phyloP scores from a whole-genome alignment of 768 basidiomycete genomes.

The Termitomyces titanicus region DNA sequence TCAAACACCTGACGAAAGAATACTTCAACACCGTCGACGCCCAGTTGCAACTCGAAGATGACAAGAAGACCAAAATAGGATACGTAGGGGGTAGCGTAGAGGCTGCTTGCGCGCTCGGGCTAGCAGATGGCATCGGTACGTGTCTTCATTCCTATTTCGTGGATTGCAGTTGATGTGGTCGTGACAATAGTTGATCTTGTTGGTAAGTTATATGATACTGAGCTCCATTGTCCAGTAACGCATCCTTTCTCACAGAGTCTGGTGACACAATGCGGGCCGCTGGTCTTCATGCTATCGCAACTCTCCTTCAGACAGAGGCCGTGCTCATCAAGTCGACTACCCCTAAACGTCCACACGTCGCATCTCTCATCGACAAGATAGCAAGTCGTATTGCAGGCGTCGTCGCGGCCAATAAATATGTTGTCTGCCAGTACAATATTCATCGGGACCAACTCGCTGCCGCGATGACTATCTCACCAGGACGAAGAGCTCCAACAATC shows the following conservation, averaged over 20 bases:
- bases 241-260: constrained; percentile 58
- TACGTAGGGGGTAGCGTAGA: constrained; percentile 98
- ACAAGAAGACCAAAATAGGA: constrained; percentile 75
- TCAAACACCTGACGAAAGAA: constrained; percentile 79
- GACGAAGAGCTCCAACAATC: constrained; percentile 85
- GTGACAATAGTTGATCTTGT: constrained; percentile 81
- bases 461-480: constrained; percentile 79
- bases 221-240: not conserved
- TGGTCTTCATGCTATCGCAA: constrained; percentile 90
- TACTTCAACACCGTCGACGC: constrained; percentile 74
- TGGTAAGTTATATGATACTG: constrained; percentile 42
- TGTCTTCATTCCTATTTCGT: constrained; percentile 2
- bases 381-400: constrained; percentile 90
- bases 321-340: constrained; percentile 83
- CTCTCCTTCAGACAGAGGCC: constrained; percentile 79
- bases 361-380: constrained; percentile 71
- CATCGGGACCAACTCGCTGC: constrained; percentile 54
- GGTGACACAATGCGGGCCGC: constrained; percentile 99
- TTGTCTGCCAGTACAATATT: constrained; percentile 92
- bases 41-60: constrained; percentile 45
- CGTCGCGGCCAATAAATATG: constrained; percentile 81
- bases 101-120: constrained; percentile 92
- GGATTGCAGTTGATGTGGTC: constrained; percentile 3
- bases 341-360: constrained; percentile 59
- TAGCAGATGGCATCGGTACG: constrained; percentile 95